Percentiles rank a stretch among this genome's conserved stretches.
Evolutionary conservation across 2,329 filamentous ascomycete species (phyloP).

Genomic region (Colletotrichum karsti): DNA sequence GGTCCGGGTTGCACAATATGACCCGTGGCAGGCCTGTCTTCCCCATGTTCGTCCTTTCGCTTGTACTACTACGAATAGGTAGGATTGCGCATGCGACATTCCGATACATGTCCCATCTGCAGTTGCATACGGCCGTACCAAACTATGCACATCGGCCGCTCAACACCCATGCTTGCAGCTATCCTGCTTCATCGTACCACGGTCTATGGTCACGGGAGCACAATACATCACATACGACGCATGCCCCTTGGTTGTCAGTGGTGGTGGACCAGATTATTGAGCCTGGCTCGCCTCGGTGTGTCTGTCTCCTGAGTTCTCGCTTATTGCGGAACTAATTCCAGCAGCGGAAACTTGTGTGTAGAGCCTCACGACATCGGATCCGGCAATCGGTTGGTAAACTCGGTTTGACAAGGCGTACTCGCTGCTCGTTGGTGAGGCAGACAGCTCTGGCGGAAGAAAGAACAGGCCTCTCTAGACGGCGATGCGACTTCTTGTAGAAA

Average conservation of each 20-base stretch:
- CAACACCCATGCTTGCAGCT: background rate
- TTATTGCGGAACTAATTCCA: conserved; percentile 20
- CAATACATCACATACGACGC: conserved; percentile 4
- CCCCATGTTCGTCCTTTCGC: background rate
- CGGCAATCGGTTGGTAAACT: background rate
- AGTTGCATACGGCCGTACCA: conserved; percentile 20
- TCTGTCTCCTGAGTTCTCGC: background rate
- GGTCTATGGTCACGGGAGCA: conserved; percentile 5
- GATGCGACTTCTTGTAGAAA: background rate
- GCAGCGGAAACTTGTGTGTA: background rate
- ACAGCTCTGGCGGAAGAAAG: background rate
- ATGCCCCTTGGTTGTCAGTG: background rate
- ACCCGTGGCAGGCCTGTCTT: background rate
- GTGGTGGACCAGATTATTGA: conserved; percentile 11
- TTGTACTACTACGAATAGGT: no score
- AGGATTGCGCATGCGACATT: background rate
- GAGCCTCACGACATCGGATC: background rate
- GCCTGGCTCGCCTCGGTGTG: background rate
- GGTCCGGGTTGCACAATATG: background rate
- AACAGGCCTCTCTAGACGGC: background rate
- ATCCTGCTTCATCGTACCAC: background rate
- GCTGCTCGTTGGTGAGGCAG: background rate
- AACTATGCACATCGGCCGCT: background rate
- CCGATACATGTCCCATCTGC: background rate
- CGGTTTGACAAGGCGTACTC: background rate